Percentiles rank a stretch among this genome's conserved stretches.
Conservation (phyloP, 2,329 filamentous ascomycete genomes). For the Fusarium burgessii region DNA sequence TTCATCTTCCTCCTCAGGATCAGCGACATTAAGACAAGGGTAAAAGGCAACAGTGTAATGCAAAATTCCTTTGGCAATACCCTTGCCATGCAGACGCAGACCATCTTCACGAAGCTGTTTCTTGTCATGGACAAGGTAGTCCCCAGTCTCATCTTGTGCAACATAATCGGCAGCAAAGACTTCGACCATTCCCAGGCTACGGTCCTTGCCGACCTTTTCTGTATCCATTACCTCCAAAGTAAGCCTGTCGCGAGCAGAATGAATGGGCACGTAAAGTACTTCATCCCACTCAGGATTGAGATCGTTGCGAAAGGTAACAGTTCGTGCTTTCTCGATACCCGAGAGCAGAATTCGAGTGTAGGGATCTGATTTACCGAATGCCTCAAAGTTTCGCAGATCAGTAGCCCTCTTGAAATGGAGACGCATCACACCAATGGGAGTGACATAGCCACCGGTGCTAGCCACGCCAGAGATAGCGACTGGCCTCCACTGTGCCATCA, state of each 20-base stretch:
- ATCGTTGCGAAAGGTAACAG: conserved; percentile 96
- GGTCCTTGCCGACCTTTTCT: conserved; percentile 91
- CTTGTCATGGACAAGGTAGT: conserved; percentile 82
- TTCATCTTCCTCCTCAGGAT: conserved; percentile 90
- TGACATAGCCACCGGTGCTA: conserved; percentile 88
- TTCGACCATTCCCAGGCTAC: conserved; percentile 85
- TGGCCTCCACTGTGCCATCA: conserved; percentile 95
- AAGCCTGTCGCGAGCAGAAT: conserved; percentile 84
- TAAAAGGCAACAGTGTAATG: conserved; percentile 91
- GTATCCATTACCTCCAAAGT: conserved; percentile 96
- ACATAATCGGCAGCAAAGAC: conserved; percentile 83
- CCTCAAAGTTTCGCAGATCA: conserved; percentile 91
- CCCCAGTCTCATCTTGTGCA: conserved; percentile 79
- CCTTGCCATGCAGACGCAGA: conserved; percentile 80
- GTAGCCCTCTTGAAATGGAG: conserved; percentile 88
- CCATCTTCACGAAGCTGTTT: conserved; percentile 75
- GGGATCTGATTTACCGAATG: conserved; percentile 95
- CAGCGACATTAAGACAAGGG: conserved; percentile 85
- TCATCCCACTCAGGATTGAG: conserved; percentile 97
- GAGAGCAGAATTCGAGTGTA: conserved; percentile 91
- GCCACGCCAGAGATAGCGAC: conserved; percentile 86
- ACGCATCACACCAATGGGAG: conserved; percentile 94
- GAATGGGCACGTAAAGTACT: conserved; percentile 91
- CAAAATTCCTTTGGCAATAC: conserved; percentile 81
- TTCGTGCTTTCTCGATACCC: conserved; percentile 89